These are phyloP conservation scores for Selenicereus undatus DNA, from an alignment of 148 eudicot species.

Conservation along the genomic window DNA sequence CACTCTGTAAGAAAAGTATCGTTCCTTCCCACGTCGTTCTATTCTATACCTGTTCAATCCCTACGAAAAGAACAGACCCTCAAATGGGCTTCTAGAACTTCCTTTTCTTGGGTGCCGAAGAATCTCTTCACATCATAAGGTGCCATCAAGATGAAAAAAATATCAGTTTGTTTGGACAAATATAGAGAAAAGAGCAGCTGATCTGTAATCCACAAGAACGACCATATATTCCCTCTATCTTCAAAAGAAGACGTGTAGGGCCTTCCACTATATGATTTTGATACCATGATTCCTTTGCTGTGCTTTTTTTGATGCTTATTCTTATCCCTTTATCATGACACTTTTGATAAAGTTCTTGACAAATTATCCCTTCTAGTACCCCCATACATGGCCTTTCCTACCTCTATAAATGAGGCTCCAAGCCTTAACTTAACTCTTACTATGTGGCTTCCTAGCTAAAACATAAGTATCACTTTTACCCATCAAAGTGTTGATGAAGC, in stretches of 20 bases:
- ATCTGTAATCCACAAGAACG: background rate
- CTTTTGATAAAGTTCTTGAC: background rate
- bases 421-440: background rate
- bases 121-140: background rate
- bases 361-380: background rate
- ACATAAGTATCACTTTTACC: background rate
- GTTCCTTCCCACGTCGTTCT: no score
- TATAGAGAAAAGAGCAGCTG: background rate
- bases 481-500: constrained; percentile 16
- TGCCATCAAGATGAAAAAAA: background rate
- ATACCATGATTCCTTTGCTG: background rate
- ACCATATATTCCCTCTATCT: constrained; percentile 1
- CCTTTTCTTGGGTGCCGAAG: background rate
- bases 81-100: no score
- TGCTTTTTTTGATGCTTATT: background rate
- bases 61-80: no score
- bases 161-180: background rate
- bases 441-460: constrained; percentile 13
- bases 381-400: background rate
- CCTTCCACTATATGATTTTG: background rate
- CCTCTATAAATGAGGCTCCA: constrained; percentile 21
- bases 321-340: background rate
- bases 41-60: no score
- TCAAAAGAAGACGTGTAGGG: background rate
- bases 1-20: no score